These are phyloP conservation scores for Panicum miliaceum DNA, from an alignment of 176 grass and related monocot species.

Conservation along the genomic window DNA sequence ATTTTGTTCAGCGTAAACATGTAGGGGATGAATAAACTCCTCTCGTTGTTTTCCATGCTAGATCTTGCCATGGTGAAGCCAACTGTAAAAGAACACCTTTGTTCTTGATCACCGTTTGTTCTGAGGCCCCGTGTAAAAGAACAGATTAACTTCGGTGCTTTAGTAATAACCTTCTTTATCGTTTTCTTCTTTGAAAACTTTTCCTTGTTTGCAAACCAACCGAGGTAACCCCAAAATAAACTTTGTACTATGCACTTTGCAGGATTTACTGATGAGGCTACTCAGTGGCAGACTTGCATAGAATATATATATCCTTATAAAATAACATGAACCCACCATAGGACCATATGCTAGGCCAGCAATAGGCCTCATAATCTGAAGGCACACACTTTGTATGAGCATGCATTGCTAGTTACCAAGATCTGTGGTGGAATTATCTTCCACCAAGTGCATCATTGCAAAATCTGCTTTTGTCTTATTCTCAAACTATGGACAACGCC, in stretches of 20 bases:
- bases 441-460: conserved; percentile 10
- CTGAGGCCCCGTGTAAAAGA: background rate
- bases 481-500: background rate
- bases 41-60: background rate
- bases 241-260: background rate
- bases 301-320: background rate
- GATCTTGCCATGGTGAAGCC: conserved; percentile 12
- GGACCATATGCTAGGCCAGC: conserved; percentile 4
- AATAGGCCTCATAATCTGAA: conserved; percentile 35
- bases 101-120: conserved; percentile 22
- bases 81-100: background rate
- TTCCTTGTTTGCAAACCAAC: conserved; percentile 32
- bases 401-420: conserved; percentile 3
- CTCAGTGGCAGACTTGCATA: conserved; percentile 12
- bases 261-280: conserved; percentile 4
- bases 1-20: background rate
- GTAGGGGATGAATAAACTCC: background rate
- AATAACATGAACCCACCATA: background rate
- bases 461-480: background rate
- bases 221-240: conserved; percentile 9
- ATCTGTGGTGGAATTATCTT: background rate
- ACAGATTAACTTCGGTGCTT: background rate
- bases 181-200: background rate
- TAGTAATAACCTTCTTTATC: background rate
- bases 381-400: background rate